These are phyloP conservation scores for Emericellopsis atlantica DNA, from an alignment of 2,329 filamentous ascomycete genomes.

Conservation along the genomic window DNA sequence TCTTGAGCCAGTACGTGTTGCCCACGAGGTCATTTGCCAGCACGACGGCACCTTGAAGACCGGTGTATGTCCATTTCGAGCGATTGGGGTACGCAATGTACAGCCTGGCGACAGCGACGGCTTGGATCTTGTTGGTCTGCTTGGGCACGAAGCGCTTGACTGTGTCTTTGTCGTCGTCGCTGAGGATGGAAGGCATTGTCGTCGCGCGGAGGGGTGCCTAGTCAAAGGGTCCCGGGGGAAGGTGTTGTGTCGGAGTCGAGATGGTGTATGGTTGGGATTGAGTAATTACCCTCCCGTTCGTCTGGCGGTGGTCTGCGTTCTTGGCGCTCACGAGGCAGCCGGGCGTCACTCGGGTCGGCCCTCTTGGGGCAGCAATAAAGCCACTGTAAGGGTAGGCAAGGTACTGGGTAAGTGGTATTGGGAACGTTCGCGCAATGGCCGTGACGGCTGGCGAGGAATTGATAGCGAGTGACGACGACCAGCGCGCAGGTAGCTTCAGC, in stretches of 20 bases:
- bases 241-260: background rate
- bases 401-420: too few species aligned
- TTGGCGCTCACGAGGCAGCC: background rate
- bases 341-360: background rate
- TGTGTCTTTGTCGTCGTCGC: slow-evolving; percentile 88
- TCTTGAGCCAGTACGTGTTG: slow-evolving; percentile 92
- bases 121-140: slow-evolving; percentile 92
- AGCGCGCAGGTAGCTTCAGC: background rate
- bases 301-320: background rate
- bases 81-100: slow-evolving; percentile 85
- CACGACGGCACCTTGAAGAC: slow-evolving; percentile 81
- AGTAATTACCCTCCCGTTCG: background rate
- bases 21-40: slow-evolving; percentile 90
- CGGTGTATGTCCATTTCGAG: slow-evolving; percentile 85
- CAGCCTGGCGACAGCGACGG: slow-evolving; percentile 83
- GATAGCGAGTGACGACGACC: background rate
- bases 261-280: background rate
- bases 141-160: slow-evolving; percentile 93
- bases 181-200: slow-evolving; percentile 56
- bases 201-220: background rate
- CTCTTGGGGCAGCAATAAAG: too few species aligned
- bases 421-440: background rate
- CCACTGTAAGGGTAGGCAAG: too few species aligned
- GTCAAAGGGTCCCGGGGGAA: background rate
- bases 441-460: too few species aligned